Percentiles rank a stretch among this genome's conserved stretches.
Evolutionary conservation across 2,329 filamentous ascomycete species (phyloP).

Genomic region (Herpotrichia juniperi): DNA sequence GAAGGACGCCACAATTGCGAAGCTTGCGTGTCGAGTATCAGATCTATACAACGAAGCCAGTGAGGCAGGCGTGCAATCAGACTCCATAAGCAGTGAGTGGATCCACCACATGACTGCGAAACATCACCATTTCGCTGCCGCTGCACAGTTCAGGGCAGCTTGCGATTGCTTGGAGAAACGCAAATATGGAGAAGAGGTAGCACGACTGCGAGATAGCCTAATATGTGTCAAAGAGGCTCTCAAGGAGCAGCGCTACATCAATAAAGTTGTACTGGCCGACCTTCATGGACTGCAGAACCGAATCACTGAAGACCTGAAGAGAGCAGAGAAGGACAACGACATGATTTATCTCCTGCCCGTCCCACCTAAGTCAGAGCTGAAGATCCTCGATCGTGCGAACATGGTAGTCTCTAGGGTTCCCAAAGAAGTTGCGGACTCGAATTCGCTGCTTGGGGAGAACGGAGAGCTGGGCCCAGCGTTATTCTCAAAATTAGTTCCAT

Average conservation of each 20-base stretch:
- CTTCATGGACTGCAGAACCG: constrained; percentile 81
- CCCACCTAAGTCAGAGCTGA: constrained; percentile 86
- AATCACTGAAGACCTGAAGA: constrained; percentile 85
- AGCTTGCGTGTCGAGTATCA: constrained; percentile 86
- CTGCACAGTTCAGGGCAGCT: constrained; percentile 90
- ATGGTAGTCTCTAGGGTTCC: constrained; percentile 86
- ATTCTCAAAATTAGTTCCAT: constrained; percentile 91
- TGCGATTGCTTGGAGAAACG: constrained; percentile 91
- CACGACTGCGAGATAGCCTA: constrained; percentile 81
- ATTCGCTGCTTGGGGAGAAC: constrained; percentile 78
- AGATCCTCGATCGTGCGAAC: constrained; percentile 80
- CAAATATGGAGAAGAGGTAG: constrained; percentile 94
- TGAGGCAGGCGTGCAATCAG: constrained; percentile 85
- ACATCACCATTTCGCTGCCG: constrained; percentile 95
- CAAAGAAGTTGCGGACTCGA: constrained; percentile 79
- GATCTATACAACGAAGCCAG: constrained; percentile 87
- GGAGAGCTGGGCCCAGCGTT: constrained; percentile 82
- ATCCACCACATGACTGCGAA: constrained; percentile 98
- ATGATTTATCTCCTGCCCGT: constrained; percentile 90
- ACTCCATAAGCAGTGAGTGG: constrained; percentile 91
- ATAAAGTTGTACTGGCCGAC: constrained; percentile 80
- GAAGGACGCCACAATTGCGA: constrained; percentile 91
- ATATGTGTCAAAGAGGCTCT: constrained; percentile 84
- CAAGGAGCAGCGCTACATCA: constrained; percentile 82
- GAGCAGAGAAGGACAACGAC: constrained; percentile 95